Evolutionary conservation across 83 land plant species (phyloP), one percentile per base, ranked within the genome.

Genomic region (Picea abies): DNA sequence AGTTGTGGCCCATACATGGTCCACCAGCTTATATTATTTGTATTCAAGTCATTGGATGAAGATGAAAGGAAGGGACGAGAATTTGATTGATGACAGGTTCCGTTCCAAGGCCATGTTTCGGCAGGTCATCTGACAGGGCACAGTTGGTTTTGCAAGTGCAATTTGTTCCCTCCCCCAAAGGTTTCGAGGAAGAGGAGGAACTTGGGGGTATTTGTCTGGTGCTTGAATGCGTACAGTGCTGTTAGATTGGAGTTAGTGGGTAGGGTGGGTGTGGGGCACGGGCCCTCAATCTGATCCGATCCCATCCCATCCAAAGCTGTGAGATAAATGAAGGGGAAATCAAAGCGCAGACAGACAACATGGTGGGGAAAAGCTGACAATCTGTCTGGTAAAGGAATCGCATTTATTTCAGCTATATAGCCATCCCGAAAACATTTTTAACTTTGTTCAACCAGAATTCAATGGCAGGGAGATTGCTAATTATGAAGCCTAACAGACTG

Each of bases 121-220:
- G 58, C 58, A 52, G 58, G 58, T 10, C 15, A 52, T 52, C 58
- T 52, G 58, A 52, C 58, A 52, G 58, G 58, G 12, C 58, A 52
- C 58, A 52, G 56, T n/a, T 23, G 49, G 32, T 25, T 25, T 72
- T 32, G 23, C 35, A 76, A 16, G 12, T 25, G 78, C 32, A n/a
- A 49, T 49, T 76, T 52, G 12, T 16, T 60, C 60, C 78, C 22
- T n/a, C 0, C 78, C 22, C 12, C 3, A 44, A 8, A 44, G 76
- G 76, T 41, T 72, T n/a, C n/a, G 76, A 41, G 49, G 47, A 71
- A 20, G 20, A 72, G 44, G 11, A 66, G 69, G 56, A 76, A 60
- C 25, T 52, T 10, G 58, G 56, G 56, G 60, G 23, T 52, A n/a
- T 76, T 52, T 76, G 78, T 76, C 60, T 76, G 60, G 60, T 76